Conservation (phyloP, 2,329 filamentous ascomycete genomes). For the Fusarium pilosicola region DNA sequence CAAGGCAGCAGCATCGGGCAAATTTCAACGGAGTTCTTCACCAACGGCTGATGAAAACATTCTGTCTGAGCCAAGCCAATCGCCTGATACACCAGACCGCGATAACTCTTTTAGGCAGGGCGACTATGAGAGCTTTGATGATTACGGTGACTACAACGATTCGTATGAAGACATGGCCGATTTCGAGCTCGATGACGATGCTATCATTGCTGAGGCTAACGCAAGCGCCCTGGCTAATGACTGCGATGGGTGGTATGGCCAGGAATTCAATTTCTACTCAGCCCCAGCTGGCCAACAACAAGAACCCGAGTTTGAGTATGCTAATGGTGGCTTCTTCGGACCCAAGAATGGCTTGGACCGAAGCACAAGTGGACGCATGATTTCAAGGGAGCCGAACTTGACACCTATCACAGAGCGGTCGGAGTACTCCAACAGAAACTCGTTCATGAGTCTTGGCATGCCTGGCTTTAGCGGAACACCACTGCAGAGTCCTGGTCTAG, state of each 20-base stretch:
- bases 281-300: slow-evolving; percentile 58
- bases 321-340: slow-evolving; percentile 90
- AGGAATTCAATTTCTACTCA: slow-evolving; percentile 97
- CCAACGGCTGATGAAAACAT: slow-evolving; percentile 48
- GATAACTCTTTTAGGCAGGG: slow-evolving; percentile 46
- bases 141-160: slow-evolving; percentile 57
- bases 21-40: slow-evolving; percentile 72
- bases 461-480: slow-evolving; percentile 54
- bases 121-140: slow-evolving; percentile 57
- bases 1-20: slow-evolving; percentile 78
- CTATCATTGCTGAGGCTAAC: slow-evolving; percentile 94
- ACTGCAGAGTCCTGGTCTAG: slow-evolving; percentile 76
- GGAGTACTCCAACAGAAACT: slow-evolving; percentile 96
- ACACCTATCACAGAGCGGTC: slow-evolving; percentile 96
- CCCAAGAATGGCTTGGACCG: slow-evolving; percentile 74
- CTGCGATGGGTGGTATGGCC: slow-evolving; percentile 92
- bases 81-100: slow-evolving; percentile 17
- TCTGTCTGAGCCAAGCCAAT: slow-evolving; percentile 19
- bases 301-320: slow-evolving; percentile 66
- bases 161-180: slow-evolving; percentile 72
- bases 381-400: slow-evolving; percentile 86
- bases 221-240: slow-evolving; percentile 93
- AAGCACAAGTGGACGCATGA: slow-evolving; percentile 76
- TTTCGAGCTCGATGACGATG: slow-evolving; percentile 81
- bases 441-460: slow-evolving; percentile 76